phyloP scores from a whole-genome alignment of 2,329 filamentous ascomycete species.

The Monilinia aucupariae region DNA sequence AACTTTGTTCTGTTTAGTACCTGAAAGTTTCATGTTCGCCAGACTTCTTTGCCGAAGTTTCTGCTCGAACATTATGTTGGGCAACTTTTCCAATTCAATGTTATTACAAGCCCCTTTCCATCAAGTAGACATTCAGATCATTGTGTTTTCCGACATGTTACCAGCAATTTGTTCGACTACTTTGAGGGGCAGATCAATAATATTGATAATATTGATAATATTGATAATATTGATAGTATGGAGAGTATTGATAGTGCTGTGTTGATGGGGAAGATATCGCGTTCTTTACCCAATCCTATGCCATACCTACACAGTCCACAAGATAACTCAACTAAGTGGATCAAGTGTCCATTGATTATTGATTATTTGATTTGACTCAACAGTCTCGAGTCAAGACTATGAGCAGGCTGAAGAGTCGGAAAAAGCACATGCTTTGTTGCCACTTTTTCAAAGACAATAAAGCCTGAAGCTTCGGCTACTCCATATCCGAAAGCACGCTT shows the following conservation, averaged over 20 bases:
- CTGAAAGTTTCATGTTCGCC: not conserved
- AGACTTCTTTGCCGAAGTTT: not conserved
- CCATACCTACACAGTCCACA: not conserved
- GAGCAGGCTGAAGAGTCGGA: not conserved
- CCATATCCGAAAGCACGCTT: constrained; percentile 6
- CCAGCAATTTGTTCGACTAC: not conserved
- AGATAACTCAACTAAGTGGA: not conserved
- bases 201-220: too few species aligned
- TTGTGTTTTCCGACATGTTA: not conserved
- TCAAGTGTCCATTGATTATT: not conserved
- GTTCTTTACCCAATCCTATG: not conserved
- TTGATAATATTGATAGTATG: too few species aligned
- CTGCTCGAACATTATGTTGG: not conserved
- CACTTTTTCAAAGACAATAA: not conserved
- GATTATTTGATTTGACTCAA: not conserved
- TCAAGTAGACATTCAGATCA: not conserved
- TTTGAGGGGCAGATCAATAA: not conserved
- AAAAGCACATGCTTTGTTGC: not conserved
- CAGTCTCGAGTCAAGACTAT: not conserved
- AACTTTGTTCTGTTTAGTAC: not conserved
- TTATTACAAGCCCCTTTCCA: not conserved
- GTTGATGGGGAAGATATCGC: not conserved
- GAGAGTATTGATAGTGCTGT: not conserved
- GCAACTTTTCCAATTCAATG: not conserved
- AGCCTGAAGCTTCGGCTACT: not conserved